phyloP scores from a whole-genome alignment of 2,329 filamentous ascomycete genomes.

The Aureobasidium mangrovei region DNA sequence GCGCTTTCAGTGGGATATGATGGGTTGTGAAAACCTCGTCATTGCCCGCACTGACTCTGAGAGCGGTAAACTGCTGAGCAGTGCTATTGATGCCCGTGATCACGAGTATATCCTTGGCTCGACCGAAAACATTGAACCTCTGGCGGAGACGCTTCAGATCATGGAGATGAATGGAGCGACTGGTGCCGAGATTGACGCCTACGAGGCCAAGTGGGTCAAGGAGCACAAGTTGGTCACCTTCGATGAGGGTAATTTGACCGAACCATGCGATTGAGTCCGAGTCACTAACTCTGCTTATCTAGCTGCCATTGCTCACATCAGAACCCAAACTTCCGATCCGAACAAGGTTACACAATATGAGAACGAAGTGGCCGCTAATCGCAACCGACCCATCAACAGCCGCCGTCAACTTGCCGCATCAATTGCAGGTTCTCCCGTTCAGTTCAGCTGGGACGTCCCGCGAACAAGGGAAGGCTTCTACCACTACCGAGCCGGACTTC shows the following conservation, averaged over 20 bases:
- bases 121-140: constrained; percentile 65
- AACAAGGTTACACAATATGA: constrained; percentile 15
- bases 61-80: constrained; percentile 81
- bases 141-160: constrained; percentile 78
- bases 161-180: constrained; percentile 78
- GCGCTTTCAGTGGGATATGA: constrained; percentile 95
- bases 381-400: constrained; percentile 67
- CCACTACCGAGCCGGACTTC: constrained; percentile 77
- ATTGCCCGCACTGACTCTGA: constrained; percentile 95
- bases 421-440: constrained; percentile 58
- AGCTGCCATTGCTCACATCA: constrained; percentile 38
- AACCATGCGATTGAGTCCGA: neutral
- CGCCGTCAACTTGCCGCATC: constrained; percentile 64
- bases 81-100: constrained; percentile 84
- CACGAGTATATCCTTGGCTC: constrained; percentile 95
- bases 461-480: constrained; percentile 91
- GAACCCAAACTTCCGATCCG: constrained; percentile 18
- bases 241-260: constrained; percentile 51
- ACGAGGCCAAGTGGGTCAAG: constrained; percentile 83
- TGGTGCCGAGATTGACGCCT: constrained; percentile 73
- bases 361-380: constrained; percentile 38
- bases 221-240: constrained; percentile 77
- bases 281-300: neutral
- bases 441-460: constrained; percentile 86
- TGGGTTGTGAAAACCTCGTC: constrained; percentile 90